A percentile compares a stretch with the other conserved stretches of the same genome.
Conservation (phyloP, 1,284 basidiomycete genomes). For the Thelephora terrestris region DNA sequence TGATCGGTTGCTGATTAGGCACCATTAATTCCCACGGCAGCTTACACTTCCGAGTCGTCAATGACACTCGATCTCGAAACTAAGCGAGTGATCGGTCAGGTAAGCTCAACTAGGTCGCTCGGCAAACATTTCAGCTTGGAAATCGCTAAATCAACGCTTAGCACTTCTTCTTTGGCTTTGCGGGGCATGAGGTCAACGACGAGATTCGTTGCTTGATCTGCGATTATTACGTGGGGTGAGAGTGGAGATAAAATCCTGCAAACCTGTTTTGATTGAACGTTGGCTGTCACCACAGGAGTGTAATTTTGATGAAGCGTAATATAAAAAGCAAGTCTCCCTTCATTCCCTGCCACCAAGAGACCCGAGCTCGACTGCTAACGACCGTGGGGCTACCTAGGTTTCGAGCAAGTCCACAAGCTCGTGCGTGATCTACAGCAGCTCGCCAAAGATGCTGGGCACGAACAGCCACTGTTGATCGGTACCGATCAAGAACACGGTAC, state of each 20-base stretch:
- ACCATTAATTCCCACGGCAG: neutral
- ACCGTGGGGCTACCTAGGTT: constrained; percentile 25
- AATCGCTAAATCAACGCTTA: constrained; percentile 14
- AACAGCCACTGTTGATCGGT: constrained; percentile 48
- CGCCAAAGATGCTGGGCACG: constrained; percentile 47
- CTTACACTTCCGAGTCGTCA: neutral
- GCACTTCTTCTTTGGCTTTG: constrained; percentile 66
- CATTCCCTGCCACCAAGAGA: neutral
- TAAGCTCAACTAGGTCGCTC: neutral
- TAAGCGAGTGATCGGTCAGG: constrained; percentile 17
- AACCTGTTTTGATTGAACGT: neutral
- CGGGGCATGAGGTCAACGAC: constrained; percentile 41
- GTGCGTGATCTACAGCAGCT: constrained; percentile 40
- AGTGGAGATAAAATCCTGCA: neutral
- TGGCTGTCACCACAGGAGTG: constrained; percentile 26
- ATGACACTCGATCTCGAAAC: constrained; percentile 6
- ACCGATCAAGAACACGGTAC: constrained; percentile 65
- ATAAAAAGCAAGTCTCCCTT: constrained; percentile 32
- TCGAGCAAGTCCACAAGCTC: constrained; percentile 38
- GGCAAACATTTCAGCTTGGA: neutral
- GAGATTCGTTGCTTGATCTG: constrained; percentile 46
- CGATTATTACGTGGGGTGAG: constrained; percentile 51
- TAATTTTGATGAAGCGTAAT: constrained; percentile 63
- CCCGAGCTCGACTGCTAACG: neutral
- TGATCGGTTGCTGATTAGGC: neutral